Evolutionary conservation across 2,329 filamentous ascomycete genomes (phyloP), one percentile per base, ranked within the genome.

Genomic region (Fusarium neocosmosporiellum): DNA sequence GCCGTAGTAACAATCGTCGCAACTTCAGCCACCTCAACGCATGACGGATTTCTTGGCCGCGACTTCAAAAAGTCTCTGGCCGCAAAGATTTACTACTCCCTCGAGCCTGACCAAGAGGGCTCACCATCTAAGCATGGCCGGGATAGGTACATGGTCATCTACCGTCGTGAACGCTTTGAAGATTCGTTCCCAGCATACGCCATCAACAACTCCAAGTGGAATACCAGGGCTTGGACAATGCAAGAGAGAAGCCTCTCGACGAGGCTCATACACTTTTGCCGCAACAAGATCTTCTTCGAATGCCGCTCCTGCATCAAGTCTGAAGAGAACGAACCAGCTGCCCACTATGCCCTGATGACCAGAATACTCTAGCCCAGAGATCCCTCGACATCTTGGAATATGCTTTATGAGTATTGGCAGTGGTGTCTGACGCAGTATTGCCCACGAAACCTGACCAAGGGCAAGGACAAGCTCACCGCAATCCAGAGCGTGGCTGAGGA

Each of bases 261-360:
- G 11, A 39, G 59, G 22, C 20, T 27, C n/a, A 50, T 61, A n/a
- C 41, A 53, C 41, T 61, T 61, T 22, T 27, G 41, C 9, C 29
- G 31, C 29, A 24, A 31, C 31, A 61, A 50, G 31, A 61, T 50
- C 24, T 61, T 61, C 31, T 61, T 61, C n/a, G 59, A 61, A 33
- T 61, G 59, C n/a, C 59, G 59, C 14, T 36, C n/a, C 16, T 37
- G 59, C 20, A 20, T 61, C 20, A 14, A 9, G n/a, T 61, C 59
- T 5, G 59, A 61, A 36, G 59, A 50, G n/a, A 54, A 54, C 24
- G 29, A 54, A 29, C 27, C 48, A 54, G 48, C 16, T n/a, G 24
- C n/a, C 16, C 24, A 54, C 8, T 54, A n/a, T 3, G 24, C 24
- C 24, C 24, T 31, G 18, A n/a, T 29, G 18, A 31, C 16, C 24